Percentiles rank a stretch among this genome's conserved stretches.
Evolutionary conservation across 345 rosid species (phyloP).

Genomic region (Camelina laxa): DNA sequence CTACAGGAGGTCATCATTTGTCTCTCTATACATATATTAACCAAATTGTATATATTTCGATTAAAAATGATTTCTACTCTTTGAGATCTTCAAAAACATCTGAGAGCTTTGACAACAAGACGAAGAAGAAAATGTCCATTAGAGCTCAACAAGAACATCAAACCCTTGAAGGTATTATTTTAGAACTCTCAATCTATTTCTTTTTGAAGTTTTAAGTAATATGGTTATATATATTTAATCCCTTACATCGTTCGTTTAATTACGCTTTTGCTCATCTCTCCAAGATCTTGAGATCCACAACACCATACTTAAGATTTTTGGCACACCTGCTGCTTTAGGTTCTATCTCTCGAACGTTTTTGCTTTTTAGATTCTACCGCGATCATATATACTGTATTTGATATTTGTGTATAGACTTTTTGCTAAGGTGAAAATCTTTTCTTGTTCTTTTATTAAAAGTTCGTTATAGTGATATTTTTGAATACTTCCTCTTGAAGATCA

Average conservation of each 20-base stretch:
- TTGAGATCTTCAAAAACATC: slow-evolving; percentile 25
- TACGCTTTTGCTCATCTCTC: background rate
- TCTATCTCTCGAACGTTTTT: background rate
- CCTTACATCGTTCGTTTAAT: background rate
- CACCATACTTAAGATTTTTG: background rate
- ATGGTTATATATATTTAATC: background rate
- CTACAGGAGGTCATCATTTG: slow-evolving; percentile 23
- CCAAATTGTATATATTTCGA: background rate
- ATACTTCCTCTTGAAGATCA: slow-evolving; percentile 16
- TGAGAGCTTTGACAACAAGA: slow-evolving; percentile 28
- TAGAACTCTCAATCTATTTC: background rate
- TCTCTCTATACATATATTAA: slow-evolving; percentile 3
- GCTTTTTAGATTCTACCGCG: background rate
- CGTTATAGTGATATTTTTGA: background rate
- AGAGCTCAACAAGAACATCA: slow-evolving; percentile 41
- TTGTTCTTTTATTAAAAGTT: background rate
- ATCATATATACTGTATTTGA: background rate
- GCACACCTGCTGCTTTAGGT: background rate
- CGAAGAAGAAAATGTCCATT: slow-evolving; percentile 37
- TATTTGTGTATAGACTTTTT: too few species aligned
- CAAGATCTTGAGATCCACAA: slow-evolving; percentile 24
- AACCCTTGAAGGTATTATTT: slow-evolving; percentile 30
- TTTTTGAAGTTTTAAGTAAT: background rate
- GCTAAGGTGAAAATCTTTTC: background rate
- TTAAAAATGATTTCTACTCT: background rate